phyloP scores from a whole-genome alignment of 129 eudicot genomes.

The Centaurea solstitialis region DNA sequence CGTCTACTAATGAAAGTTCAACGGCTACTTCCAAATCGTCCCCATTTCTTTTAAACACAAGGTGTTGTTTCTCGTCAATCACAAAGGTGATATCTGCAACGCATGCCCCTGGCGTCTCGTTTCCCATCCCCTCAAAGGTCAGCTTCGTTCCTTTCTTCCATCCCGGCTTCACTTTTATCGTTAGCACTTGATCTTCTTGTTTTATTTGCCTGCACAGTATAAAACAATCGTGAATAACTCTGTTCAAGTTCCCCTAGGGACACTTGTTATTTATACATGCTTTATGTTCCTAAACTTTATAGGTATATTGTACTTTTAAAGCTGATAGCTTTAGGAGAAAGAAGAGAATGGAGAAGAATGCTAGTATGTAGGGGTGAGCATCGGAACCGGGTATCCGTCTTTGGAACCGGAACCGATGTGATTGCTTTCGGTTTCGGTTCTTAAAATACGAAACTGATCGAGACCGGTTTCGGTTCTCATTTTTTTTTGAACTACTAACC shows the following conservation, averaged over 20 bases:
- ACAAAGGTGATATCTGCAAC: conserved; percentile 50
- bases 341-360: too few relatives aligned
- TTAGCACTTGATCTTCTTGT: conserved; percentile 54
- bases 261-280: not conserved
- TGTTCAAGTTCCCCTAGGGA: not conserved
- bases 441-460: too few relatives aligned
- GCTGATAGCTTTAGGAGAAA: too few relatives aligned
- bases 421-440: too few relatives aligned
- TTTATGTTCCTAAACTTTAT: not conserved
- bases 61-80: conserved; percentile 53
- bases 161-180: conserved; percentile 78
- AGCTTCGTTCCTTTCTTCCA: conserved; percentile 72
- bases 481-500: too few relatives aligned
- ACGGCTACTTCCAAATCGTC: conserved; percentile 53
- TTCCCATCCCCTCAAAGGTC: conserved; percentile 60
- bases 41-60: conserved; percentile 48
- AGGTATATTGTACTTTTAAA: not conserved
- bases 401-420: too few relatives aligned
- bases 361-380: too few relatives aligned
- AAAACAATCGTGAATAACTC: not conserved
- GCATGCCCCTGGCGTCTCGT: conserved; percentile 41
- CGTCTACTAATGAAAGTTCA: conserved; percentile 59
- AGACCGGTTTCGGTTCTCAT: too few relatives aligned
- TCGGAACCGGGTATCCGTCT: too few relatives aligned
- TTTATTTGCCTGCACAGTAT: conserved; percentile 47